Conservation (phyloP, 2,329 filamentous ascomycete species). For the Chaetoscypha palmicola region DNA sequence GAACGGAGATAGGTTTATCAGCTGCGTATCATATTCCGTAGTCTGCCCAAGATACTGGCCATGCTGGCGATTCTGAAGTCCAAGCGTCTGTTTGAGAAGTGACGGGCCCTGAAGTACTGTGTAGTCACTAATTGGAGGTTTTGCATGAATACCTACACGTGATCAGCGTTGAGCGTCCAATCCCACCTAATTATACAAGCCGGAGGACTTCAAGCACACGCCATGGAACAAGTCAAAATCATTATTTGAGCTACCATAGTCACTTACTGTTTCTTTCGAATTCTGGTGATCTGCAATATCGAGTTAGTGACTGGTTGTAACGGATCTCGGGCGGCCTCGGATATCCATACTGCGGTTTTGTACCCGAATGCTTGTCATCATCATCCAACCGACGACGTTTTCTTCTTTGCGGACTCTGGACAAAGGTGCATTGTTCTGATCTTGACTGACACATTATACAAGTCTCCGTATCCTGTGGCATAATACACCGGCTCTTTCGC, state of each 20-base stretch:
- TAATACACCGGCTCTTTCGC: conserved; percentile 50
- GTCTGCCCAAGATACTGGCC: conserved; percentile 76
- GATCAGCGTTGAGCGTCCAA: conserved; percentile 7
- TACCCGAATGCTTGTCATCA: conserved; percentile 26
- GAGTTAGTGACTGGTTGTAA: neutral
- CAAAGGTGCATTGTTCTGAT: conserved; percentile 69
- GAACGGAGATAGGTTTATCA: conserved; percentile 73
- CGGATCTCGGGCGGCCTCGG: too few relatives aligned
- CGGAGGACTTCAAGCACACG: too few relatives aligned
- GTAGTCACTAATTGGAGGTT: conserved; percentile 33
- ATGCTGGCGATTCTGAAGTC: conserved; percentile 67
- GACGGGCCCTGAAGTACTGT: conserved; percentile 58
- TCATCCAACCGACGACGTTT: conserved; percentile 69
- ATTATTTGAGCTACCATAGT: neutral
- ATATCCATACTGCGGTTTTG: conserved; percentile 22
- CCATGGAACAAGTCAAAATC: too few relatives aligned
- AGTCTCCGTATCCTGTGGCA: conserved; percentile 62
- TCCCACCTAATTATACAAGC: too few relatives aligned
- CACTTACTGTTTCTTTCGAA: conserved; percentile 13
- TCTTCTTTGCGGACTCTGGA: conserved; percentile 65
- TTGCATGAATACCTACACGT: conserved; percentile 12
- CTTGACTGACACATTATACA: conserved; percentile 72
- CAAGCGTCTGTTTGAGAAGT: conserved; percentile 60
- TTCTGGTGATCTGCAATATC: conserved; percentile 18
- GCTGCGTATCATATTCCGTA: conserved; percentile 72